Evolutionary conservation across 768 basidiomycete species (phyloP).

Genomic region (Butyriboletus loyo): DNA sequence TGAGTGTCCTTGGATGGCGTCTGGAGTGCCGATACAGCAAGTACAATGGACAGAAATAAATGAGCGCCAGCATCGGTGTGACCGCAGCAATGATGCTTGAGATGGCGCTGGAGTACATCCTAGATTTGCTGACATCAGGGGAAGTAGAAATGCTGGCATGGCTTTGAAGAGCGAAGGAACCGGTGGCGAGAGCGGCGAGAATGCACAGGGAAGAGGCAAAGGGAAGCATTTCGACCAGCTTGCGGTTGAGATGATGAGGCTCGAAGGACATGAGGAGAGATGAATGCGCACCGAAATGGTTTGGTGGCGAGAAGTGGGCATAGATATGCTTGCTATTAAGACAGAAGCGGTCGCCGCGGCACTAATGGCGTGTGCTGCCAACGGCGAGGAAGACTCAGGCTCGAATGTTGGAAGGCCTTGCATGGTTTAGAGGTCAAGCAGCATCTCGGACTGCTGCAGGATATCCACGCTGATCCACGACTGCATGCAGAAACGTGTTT

Average conservation of each 20-base stretch:
- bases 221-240: conserved; percentile 38
- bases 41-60: conserved; percentile 51
- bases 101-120: conserved; percentile 35
- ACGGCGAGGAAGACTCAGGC: conserved; percentile 27
- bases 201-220: conserved; percentile 35
- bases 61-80: conserved; percentile 35
- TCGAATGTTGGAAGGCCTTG: conserved; percentile 31
- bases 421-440: conserved; percentile 29
- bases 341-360: conserved; percentile 32
- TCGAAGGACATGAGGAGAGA: conserved; percentile 12
- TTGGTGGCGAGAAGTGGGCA: conserved; percentile 25
- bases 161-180: conserved; percentile 31
- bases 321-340: conserved; percentile 28
- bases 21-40: conserved; percentile 47
- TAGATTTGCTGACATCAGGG: conserved; percentile 26
- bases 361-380: conserved; percentile 30
- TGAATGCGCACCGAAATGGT: conserved; percentile 29
- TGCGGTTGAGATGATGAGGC: conserved; percentile 14
- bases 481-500: conserved; percentile 31
- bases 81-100: conserved; percentile 36
- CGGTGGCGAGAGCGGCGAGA: conserved; percentile 33
- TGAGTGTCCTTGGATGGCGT: conserved; percentile 45
- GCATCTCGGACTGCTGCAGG: conserved; percentile 13
- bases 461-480: conserved; percentile 24
- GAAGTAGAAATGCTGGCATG: conserved; percentile 6